Evolutionary conservation across 202 grass and related monocot genomes (phyloP).

Genomic region (Cymbopogon flexuosus): DNA sequence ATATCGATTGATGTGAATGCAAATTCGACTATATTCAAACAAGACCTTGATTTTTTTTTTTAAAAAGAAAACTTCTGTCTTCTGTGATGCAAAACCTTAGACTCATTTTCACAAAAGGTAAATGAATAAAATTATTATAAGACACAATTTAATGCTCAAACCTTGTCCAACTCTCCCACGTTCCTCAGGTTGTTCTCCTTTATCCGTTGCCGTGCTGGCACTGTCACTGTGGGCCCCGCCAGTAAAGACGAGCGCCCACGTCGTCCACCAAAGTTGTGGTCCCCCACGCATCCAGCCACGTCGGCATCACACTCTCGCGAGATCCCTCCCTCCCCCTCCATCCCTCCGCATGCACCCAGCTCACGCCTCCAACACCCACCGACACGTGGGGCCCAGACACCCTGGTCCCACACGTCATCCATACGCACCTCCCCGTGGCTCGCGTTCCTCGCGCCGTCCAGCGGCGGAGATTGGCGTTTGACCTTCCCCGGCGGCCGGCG

Average conservation of each 20-base stretch:
- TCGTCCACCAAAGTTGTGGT: background rate
- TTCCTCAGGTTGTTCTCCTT: background rate
- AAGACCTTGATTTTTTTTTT: no score
- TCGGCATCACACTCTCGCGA: background rate
- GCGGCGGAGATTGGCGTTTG: background rate
- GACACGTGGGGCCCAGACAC: rapidly evolving
- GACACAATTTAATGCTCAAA: background rate
- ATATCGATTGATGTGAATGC: no score
- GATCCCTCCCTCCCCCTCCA: background rate
- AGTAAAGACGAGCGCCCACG: background rate
- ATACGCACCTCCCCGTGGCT: rapidly evolving
- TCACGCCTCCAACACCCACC: rapidly evolving
- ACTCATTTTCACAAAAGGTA: background rate
- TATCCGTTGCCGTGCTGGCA: background rate
- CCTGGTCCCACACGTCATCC: background rate
- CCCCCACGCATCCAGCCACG: background rate
- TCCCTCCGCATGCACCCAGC: background rate
- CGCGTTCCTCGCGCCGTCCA: background rate
- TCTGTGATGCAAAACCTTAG: no score
- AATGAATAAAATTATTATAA: background rate
- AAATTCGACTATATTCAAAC: no score
- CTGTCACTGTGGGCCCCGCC: background rate
- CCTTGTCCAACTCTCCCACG: background rate
- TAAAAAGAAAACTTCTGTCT: no score
- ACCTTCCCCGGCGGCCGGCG: background rate